These are phyloP conservation scores for Lasiosphaeriaceae sp. DNA, from an alignment of 495 filamentous ascomycete genomes.

Conservation along the genomic window DNA sequence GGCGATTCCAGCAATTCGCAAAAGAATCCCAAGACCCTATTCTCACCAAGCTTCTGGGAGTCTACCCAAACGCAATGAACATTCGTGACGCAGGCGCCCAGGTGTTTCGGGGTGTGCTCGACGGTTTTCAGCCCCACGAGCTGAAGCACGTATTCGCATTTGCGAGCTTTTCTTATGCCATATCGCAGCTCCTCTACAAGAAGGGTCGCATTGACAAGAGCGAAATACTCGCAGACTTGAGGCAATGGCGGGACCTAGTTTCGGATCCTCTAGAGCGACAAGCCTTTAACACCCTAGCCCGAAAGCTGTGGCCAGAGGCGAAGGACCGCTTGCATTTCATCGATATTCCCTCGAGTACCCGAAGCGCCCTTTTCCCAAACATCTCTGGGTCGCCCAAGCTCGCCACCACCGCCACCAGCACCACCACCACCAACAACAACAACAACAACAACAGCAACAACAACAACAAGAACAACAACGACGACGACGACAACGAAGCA, in stretches of 20 bases:
- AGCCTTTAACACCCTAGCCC: conserved; percentile 17
- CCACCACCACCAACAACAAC: too few relatives aligned
- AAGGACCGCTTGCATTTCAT: conserved; percentile 18
- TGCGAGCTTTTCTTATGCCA: conserved; percentile 17
- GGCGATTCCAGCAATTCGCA: conserved; percentile 5
- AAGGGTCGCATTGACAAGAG: conserved; percentile 10
- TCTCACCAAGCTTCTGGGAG: conserved; percentile 8
- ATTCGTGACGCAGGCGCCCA: conserved; percentile 13
- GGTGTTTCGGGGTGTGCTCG: conserved; percentile 14
- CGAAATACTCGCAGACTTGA: conserved; percentile 16
- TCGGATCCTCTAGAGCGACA: conserved; percentile 10
- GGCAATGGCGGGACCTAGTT: conserved; percentile 13
- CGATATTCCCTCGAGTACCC: neutral
- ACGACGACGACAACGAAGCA: too few relatives aligned
- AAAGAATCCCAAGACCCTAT: neutral
- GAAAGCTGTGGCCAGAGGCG: conserved; percentile 18
- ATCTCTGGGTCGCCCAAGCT: too few relatives aligned
- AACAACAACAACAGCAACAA: too few relatives aligned
- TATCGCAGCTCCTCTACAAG: conserved; percentile 16
- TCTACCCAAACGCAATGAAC: conserved; percentile 9
- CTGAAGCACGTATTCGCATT: conserved; percentile 17
- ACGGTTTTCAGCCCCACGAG: conserved; percentile 6
- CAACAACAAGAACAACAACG: too few relatives aligned
- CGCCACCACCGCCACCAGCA: too few relatives aligned
- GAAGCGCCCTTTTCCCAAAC: too few relatives aligned